Conservation (phyloP, 179 eudicot genomes). For the Silene coronaria region DNA sequence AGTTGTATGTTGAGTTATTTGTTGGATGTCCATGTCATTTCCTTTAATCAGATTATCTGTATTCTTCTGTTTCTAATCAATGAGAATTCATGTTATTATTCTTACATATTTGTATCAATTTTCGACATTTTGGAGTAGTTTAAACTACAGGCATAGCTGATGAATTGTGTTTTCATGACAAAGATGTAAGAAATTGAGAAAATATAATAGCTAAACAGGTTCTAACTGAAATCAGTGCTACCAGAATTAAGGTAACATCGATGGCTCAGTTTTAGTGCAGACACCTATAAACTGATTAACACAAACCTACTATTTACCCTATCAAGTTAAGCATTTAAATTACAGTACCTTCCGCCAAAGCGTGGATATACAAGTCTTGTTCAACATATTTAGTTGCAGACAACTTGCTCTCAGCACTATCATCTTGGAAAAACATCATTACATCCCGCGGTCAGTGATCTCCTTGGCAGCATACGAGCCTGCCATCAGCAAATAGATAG, state of each 20-base stretch:
- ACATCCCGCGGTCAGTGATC: not conserved
- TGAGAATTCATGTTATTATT: not conserved
- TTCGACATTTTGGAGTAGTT: not conserved
- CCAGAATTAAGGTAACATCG: too few relatives aligned
- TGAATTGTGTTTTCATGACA: too few relatives aligned
- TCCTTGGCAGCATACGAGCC: not conserved
- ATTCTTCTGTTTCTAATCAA: slow-evolving; percentile 11
- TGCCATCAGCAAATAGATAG: not conserved
- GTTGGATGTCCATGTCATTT: slow-evolving; percentile 16
- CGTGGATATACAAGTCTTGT: not conserved
- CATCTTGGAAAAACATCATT: not conserved
- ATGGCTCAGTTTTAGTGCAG: too few relatives aligned
- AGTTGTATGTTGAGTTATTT: not conserved
- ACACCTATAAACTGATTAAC: not conserved
- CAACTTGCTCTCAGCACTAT: not conserved
- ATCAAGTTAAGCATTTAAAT: not conserved
- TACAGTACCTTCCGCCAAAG: not conserved
- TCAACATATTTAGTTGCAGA: not conserved
- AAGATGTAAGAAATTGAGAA: not conserved
- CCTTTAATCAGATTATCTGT: slow-evolving; percentile 14
- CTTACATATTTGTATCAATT: not conserved
- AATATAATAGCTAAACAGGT: not conserved
- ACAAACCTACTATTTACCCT: not conserved
- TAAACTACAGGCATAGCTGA: not conserved
- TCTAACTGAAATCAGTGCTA: too few relatives aligned